Evolutionary conservation across 306 rosid genomes (phyloP).

Genomic region (Canavalia ensiformis): DNA sequence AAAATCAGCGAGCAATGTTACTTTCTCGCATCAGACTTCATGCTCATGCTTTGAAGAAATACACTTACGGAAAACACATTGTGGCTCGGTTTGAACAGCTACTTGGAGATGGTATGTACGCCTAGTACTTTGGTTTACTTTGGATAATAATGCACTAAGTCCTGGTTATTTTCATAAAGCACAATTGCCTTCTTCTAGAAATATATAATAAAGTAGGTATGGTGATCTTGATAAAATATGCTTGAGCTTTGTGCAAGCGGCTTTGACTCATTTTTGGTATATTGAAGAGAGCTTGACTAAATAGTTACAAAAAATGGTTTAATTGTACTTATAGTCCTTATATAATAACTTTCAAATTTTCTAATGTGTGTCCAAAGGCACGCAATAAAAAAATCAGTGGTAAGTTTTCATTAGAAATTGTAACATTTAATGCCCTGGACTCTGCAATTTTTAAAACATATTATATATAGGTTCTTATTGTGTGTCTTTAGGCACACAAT

Average conservation of each 20-base stretch:
- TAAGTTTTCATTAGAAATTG: too few relatives aligned
- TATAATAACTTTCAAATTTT: too few relatives aligned
- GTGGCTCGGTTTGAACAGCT: constrained; percentile 70
- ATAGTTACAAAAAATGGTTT: not conserved
- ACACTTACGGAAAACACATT: constrained; percentile 83
- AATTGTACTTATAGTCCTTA: too few relatives aligned
- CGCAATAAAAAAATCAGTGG: too few relatives aligned
- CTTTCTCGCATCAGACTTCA: constrained; percentile 64
- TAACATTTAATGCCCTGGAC: too few relatives aligned
- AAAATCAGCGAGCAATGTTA: constrained; percentile 59
- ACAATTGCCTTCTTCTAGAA: constrained; percentile 8
- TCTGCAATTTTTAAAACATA: too few relatives aligned
- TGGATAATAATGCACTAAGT: not conserved
- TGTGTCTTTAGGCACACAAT: too few relatives aligned
- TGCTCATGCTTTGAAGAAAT: constrained; percentile 76
- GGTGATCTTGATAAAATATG: not conserved
- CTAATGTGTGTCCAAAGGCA: too few relatives aligned
- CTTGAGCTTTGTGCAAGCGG: constrained; percentile 14
- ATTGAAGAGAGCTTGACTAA: constrained; percentile 1
- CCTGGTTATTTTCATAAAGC: constrained; percentile 23
- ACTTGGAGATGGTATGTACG: constrained; percentile 51
- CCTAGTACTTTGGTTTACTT: constrained; percentile 25
- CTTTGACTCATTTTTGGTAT: not conserved
- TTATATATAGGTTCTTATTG: too few relatives aligned
- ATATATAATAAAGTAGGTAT: constrained; percentile 16